phyloP scores from a whole-genome alignment of 2,329 filamentous ascomycete species.

The Colletotrichum cuscutae region DNA sequence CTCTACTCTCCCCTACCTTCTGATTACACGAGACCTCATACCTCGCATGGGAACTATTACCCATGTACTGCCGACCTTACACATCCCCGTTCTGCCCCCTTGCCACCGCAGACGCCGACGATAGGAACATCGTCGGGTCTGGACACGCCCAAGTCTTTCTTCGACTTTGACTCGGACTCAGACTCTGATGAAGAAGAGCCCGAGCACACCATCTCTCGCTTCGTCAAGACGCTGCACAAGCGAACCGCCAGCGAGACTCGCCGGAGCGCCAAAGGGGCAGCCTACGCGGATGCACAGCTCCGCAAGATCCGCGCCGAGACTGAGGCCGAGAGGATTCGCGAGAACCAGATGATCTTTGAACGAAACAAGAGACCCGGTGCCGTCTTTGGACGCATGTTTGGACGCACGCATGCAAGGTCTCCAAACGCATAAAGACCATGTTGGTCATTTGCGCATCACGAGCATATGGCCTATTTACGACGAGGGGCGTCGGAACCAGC shows the following conservation, averaged over 20 bases:
- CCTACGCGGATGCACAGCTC: slow-evolving; percentile 29
- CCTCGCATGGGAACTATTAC: slow-evolving; percentile 15
- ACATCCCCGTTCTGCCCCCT: slow-evolving; percentile 33
- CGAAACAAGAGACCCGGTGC: slow-evolving; percentile 29
- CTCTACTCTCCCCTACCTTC: slow-evolving; percentile 23
- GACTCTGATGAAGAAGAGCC: slow-evolving; percentile 30
- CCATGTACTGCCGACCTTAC: slow-evolving; percentile 27
- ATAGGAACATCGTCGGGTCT: not conserved
- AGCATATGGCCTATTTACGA: not conserved
- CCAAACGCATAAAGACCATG: not conserved
- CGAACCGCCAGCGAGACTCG: slow-evolving; percentile 28
- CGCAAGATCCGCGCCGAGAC: slow-evolving; percentile 28
- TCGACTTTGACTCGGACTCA: slow-evolving; percentile 37
- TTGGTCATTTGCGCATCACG: not conserved
- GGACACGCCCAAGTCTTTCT: slow-evolving; percentile 30
- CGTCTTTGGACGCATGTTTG: slow-evolving; percentile 37
- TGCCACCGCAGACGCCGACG: slow-evolving; percentile 13
- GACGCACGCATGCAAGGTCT: not conserved
- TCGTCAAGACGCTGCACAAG: slow-evolving; percentile 34
- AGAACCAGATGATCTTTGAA: slow-evolving; percentile 25
- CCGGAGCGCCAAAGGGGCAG: slow-evolving; percentile 28
- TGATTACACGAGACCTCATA: slow-evolving; percentile 26
- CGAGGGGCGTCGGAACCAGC: not conserved
- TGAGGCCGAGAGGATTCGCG: slow-evolving; percentile 22
- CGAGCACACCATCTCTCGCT: slow-evolving; percentile 30